Evolutionary conservation across 352 stramenopile genomes (phyloP).

Genomic region (Phytophthora syringae): DNA sequence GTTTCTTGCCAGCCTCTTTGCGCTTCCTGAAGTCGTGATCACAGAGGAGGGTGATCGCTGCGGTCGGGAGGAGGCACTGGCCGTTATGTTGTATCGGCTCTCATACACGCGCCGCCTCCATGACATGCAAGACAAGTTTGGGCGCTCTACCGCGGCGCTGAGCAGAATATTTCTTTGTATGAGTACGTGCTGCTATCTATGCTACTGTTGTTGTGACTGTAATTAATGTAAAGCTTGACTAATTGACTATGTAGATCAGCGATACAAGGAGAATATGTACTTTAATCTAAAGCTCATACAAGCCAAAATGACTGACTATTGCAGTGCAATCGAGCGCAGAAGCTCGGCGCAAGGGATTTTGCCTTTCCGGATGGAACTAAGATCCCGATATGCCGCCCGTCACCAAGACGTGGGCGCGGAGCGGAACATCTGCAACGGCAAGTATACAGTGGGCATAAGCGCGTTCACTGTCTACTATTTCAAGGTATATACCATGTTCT

Average conservation of each 20-base stretch:
- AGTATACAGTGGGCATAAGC: conserved; percentile 4
- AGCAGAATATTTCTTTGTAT: conserved; percentile 8
- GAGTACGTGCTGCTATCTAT: background rate
- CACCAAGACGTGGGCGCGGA: background rate
- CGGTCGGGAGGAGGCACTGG: background rate
- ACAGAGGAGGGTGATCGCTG: background rate
- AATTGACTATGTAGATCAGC: conserved; percentile 7
- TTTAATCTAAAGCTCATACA: background rate
- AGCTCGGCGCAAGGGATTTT: background rate
- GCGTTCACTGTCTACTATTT: conserved; percentile 9
- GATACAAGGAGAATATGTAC: conserved; percentile 1
- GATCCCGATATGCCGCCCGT: conserved; percentile 2
- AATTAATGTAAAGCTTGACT: background rate
- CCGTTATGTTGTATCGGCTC: conserved; percentile 2
- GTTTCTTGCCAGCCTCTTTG: background rate
- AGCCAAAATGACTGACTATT: background rate
- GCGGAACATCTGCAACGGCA: conserved; percentile 1
- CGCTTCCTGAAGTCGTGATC: background rate
- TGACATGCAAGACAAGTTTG: conserved; percentile 10
- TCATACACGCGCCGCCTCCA: background rate
- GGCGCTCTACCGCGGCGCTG: background rate
- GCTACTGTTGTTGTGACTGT: background rate
- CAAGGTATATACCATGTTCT: background rate
- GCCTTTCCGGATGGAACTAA: conserved; percentile 11
- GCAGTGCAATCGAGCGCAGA: background rate